Evolutionary conservation across 306 rosid species (phyloP), one percentile per base, ranked within the genome.

Genomic region (Cucumis cinereus): DNA sequence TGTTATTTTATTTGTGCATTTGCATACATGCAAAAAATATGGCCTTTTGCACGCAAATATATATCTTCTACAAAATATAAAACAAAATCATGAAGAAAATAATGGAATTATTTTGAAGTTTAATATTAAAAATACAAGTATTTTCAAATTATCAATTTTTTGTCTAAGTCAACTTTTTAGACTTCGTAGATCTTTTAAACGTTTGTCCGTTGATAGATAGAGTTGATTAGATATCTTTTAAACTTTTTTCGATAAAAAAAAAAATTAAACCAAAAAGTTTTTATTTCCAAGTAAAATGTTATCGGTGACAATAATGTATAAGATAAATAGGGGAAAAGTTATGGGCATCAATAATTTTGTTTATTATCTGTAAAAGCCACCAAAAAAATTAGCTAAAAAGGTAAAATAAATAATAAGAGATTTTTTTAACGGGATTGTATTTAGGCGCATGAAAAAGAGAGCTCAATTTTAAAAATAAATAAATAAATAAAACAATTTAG

Each of bases 341-440:
- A 75, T 43, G 82, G 82, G 40, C 50, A 7, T 70, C 77, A 73
- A 81, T 84, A 75, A 81, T 84, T 56, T 67, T 66, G 57, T 69
- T 66, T 33, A 82, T 49, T 38, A 83, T 38, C 57, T 81, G 20
- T 78, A 77, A 78, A 81, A 77, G 81, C 74, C 40, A 77, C 72
- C 57, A 50, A 56, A 72, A 72, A 71, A 73, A 67, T 57, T 74
- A 81, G 74, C 79, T 53, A 73, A 81, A 81, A 73, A 56, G 28
- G 64, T 67, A 38, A 66, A 55, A 22, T 41, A 61, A 59, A 59
- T 58, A 56, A 69, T 57, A 17, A 26, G 4, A 2, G 6, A 50
- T 38, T 66, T 1, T 38, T 61, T 7, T 8, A 35, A 66, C 20
- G 55, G 55, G 20, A 68, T 68, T 68, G 30, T 40, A 40, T 69